Percentiles rank a stretch among this genome's conserved stretches.
phyloP scores from a whole-genome alignment of 1,284 basidiomycete genomes.

The Apiotrichum laibachii region DNA sequence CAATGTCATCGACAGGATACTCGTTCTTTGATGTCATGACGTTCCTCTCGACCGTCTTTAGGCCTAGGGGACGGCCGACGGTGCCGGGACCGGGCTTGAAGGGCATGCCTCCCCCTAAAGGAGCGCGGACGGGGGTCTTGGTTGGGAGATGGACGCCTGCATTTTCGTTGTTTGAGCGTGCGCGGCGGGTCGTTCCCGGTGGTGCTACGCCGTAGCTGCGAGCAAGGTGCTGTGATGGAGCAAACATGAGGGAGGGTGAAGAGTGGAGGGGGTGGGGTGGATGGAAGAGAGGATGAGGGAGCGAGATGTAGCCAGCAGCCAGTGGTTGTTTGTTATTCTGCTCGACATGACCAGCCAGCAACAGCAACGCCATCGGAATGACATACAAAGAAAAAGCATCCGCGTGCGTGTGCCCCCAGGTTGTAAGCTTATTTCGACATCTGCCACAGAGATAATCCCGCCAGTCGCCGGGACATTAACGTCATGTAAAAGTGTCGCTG shows the following conservation, averaged over 20 bases:
- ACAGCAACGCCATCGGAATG: not conserved
- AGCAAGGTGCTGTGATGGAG: constrained; percentile 10
- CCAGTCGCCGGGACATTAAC: not conserved
- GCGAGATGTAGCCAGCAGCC: not conserved
- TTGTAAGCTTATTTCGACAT: constrained; percentile 2
- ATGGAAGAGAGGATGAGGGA: not conserved
- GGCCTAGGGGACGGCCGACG: constrained; percentile 15
- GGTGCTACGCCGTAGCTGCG: constrained; percentile 7
- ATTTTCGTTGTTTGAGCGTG: constrained; percentile 19
- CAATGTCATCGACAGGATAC: constrained; percentile 18
- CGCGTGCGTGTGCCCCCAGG: constrained; percentile 3
- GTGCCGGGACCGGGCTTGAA: constrained; percentile 15
- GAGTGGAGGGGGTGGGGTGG: not conserved
- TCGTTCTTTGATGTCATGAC: constrained; percentile 8
- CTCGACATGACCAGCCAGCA: no score
- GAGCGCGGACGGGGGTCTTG: constrained; percentile 18
- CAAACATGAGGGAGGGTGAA: constrained; percentile 15
- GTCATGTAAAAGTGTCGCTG: no score
- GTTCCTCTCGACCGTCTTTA: constrained; percentile 21
- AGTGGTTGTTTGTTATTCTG: constrained; percentile 2
- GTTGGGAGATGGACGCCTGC: constrained; percentile 17
- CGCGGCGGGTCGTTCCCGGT: constrained; percentile 15
- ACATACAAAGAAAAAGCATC: constrained; percentile 15
- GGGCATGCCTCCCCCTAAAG: constrained; percentile 8
- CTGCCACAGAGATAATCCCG: not conserved